A percentile compares a stretch with the other conserved stretches of the same genome.
Conservation (phyloP, 345 rosid genomes). For the Gossypium herbaceum region DNA sequence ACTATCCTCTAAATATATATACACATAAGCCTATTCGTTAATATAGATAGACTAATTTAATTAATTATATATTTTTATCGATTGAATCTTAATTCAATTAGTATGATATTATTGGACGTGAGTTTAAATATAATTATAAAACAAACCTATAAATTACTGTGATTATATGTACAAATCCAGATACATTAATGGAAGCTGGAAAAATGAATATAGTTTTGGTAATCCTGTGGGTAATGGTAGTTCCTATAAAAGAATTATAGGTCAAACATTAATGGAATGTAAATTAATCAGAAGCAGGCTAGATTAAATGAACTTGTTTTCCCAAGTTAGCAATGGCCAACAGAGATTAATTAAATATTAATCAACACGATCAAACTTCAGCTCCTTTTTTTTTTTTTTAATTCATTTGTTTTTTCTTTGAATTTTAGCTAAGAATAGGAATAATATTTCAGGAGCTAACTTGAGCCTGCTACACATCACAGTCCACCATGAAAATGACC, state of each 20-base stretch:
- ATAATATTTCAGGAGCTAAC: constrained; percentile 13
- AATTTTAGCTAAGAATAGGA: not conserved
- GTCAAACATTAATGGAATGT: constrained; percentile 15
- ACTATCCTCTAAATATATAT: too few relatives aligned
- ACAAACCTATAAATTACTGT: too few relatives aligned
- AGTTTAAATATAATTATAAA: too few relatives aligned
- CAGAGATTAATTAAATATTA: not conserved
- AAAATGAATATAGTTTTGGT: not conserved
- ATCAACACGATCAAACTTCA: not conserved
- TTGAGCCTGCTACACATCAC: constrained; percentile 21
- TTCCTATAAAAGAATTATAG: not conserved
- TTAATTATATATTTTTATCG: too few relatives aligned
- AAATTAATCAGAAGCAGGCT: not conserved
- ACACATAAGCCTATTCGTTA: too few relatives aligned
- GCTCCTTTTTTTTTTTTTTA: not conserved
- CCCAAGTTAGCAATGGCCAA: not conserved
- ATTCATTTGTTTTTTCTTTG: not conserved
- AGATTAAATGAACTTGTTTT: constrained; percentile 13
- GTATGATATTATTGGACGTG: too few relatives aligned
- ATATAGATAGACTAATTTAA: too few relatives aligned
- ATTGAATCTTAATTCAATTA: too few relatives aligned
- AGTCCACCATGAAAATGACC: constrained; percentile 45
- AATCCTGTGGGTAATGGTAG: not conserved
- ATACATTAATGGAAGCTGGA: not conserved
- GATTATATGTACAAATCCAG: not conserved